These are phyloP conservation scores for Tubosaeta brunneosetosa DNA, from an alignment of 768 basidiomycete genomes.

Conservation along the genomic window DNA sequence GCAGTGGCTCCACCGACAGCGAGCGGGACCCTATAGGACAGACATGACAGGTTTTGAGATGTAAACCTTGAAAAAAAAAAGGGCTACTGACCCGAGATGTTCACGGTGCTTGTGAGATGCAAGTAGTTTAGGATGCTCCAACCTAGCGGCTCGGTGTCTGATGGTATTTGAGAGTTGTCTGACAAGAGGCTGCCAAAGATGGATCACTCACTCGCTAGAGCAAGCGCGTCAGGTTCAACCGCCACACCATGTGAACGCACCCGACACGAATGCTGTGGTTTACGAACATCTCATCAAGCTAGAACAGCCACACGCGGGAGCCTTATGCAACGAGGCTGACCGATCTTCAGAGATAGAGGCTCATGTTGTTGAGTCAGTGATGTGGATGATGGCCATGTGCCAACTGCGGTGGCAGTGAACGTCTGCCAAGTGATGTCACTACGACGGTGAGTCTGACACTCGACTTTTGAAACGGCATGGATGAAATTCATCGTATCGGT, in stretches of 20 bases:
- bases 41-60: not conserved
- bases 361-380: too few species aligned
- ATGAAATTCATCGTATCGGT: conserved; percentile 25
- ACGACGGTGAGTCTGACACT: conserved; percentile 3
- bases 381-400: too few species aligned
- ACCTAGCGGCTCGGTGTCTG: not conserved
- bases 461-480: not conserved
- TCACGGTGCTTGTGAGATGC: too few species aligned
- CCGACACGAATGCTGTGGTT: not conserved
- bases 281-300: not conserved
- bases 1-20: conserved; percentile 1
- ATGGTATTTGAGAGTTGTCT: not conserved
- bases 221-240: not conserved
- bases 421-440: not conserved
- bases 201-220: not conserved
- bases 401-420: not conserved
- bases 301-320: not conserved
- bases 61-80: not conserved
- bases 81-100: conserved; percentile 7
- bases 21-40: not conserved
- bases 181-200: conserved; percentile 6
- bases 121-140: not conserved
- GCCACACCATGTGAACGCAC: not conserved
- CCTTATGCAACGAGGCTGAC: not conserved
- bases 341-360: not conserved